A percentile compares a stretch with the other conserved stretches of the same genome.
Conservation (phyloP, 148 eudicot genomes). For the Fagopyrum tataricum region DNA sequence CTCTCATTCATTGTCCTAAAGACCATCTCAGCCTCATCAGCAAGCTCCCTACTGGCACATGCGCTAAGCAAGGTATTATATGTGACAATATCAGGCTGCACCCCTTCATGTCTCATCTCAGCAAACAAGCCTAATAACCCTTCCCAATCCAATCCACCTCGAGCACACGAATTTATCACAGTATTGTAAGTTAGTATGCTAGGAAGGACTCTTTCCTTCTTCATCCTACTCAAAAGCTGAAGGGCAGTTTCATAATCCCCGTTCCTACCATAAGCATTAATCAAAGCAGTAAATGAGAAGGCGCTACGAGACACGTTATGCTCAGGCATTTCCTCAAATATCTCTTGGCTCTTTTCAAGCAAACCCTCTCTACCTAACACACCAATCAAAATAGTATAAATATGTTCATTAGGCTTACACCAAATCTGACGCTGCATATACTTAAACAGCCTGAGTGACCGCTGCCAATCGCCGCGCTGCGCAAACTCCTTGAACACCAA, state of each 20-base stretch:
- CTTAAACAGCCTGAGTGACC: conserved; percentile 82
- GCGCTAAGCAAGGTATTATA: conserved; percentile 87
- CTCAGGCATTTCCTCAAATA: conserved; percentile 77
- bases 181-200: conserved; percentile 87
- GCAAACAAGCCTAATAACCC: conserved; percentile 86
- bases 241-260: conserved; percentile 67
- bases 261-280: conserved; percentile 86
- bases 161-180: conserved; percentile 76
- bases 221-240: conserved; percentile 67
- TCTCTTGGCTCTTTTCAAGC: conserved; percentile 68
- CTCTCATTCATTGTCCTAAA: conserved; percentile 93
- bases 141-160: conserved; percentile 94
- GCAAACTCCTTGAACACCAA: conserved; percentile 87
- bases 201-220: conserved; percentile 63
- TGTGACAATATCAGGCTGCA: conserved; percentile 90
- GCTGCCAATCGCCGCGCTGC: conserved; percentile 84
- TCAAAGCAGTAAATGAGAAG: conserved; percentile 75
- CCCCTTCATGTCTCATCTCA: conserved; percentile 94
- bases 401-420: conserved; percentile 94
- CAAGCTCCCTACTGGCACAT: conserved; percentile 65
- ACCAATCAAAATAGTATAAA: conserved; percentile 68
- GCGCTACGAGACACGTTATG: conserved; percentile 63
- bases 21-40: conserved; percentile 90
- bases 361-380: conserved; percentile 81
- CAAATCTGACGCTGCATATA: conserved; percentile 95